Evolutionary conservation across 371 early-diverging fungal genomes (phyloP).

Genomic region (Mucor sp.): DNA sequence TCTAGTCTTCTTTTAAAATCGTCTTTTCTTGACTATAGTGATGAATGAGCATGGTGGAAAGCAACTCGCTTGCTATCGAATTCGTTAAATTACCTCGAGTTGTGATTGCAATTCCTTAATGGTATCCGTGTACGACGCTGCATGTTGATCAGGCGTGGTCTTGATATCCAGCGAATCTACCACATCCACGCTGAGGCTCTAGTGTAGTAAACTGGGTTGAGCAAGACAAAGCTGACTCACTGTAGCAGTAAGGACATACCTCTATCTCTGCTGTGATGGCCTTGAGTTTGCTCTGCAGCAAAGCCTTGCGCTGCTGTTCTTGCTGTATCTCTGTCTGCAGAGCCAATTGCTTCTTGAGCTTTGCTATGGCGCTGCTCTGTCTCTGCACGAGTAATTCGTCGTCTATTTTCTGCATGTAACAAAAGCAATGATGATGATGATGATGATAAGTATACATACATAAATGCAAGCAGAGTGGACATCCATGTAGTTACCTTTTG

Average conservation of each 20-base stretch:
- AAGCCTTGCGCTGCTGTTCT: slow-evolving; percentile 1
- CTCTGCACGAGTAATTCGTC: slow-evolving; percentile 9
- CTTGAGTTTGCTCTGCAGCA: neutral
- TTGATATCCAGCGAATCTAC: slow-evolving; percentile 9
- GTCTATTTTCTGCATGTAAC: slow-evolving; percentile 7
- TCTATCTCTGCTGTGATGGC: slow-evolving; percentile 1
- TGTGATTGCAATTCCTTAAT: slow-evolving; percentile 17
- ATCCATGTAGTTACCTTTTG: slow-evolving; percentile 10
- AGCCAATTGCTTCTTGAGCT: slow-evolving; percentile 9
- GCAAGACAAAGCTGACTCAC: neutral
- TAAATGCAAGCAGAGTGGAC: neutral
- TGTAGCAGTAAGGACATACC: neutral
- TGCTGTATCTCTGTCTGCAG: neutral
- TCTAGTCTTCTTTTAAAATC: slow-evolving; percentile 5
- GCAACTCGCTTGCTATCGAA: neutral
- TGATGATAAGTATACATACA: neutral
- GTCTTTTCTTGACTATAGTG: slow-evolving; percentile 7
- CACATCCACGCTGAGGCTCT: slow-evolving; percentile 1
- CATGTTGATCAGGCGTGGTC: neutral
- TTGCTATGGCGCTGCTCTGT: slow-evolving; percentile 12
- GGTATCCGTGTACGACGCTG: neutral
- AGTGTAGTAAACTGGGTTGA: neutral
- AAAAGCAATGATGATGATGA: neutral
- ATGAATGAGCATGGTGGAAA: neutral
- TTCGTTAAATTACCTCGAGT: slow-evolving; percentile 17